Conservation (phyloP, 306 rosid species). For the Prosopis cineraria region DNA sequence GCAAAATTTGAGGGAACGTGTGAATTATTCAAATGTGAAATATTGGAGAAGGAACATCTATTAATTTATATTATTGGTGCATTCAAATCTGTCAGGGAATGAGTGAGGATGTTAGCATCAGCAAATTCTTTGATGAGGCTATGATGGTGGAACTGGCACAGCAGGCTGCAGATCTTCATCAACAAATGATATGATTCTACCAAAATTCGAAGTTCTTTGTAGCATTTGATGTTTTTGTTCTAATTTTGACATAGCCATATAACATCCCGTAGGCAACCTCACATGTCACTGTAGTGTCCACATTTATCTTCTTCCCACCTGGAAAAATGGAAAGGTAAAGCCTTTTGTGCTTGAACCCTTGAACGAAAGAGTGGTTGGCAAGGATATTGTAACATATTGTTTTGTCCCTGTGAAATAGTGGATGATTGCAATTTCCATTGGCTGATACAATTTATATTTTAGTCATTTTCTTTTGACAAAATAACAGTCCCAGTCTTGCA, state of each 20-base stretch:
- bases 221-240: background rate
- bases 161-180: conserved; percentile 98
- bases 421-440: conserved; percentile 11
- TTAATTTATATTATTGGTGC: conserved; percentile 2
- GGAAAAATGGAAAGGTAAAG: background rate
- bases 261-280: background rate
- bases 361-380: background rate
- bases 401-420: background rate
- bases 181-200: conserved; percentile 73
- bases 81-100: conserved; percentile 70
- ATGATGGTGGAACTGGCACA: conserved; percentile 99
- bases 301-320: background rate
- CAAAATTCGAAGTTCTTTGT: background rate
- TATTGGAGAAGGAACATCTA: background rate
- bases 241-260: background rate
- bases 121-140: conserved; percentile 95
- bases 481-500: background rate
- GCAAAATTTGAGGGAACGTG: conserved; percentile 4
- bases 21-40: background rate
- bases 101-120: conserved; percentile 97
- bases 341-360: background rate
- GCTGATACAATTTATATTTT: background rate
- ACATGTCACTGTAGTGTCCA: background rate
- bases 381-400: conserved; percentile 7
- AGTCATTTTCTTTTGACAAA: background rate